Conservation (phyloP, 306 rosid genomes). For the Lathyrus tuberosus region DNA sequence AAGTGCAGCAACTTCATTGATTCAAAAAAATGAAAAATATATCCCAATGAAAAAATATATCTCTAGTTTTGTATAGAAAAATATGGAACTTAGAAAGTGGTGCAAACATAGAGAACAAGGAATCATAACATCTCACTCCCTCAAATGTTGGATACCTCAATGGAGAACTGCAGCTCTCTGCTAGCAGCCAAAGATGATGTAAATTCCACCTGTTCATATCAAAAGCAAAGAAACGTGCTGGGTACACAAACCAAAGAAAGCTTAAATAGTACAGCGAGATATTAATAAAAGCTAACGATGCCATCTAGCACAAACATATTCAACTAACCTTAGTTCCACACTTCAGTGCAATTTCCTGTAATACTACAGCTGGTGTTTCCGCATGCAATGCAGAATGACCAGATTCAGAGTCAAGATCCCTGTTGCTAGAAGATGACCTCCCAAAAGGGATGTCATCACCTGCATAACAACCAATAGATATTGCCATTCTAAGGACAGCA, state of each 20-base stretch:
- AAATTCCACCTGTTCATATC: constrained; percentile 72
- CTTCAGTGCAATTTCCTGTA: constrained; percentile 87
- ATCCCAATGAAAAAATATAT: no score
- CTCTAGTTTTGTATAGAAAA: constrained; percentile 18
- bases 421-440: constrained; percentile 70
- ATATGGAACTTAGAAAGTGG: constrained; percentile 9
- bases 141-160: constrained; percentile 61
- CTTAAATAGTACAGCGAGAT: constrained; percentile 10
- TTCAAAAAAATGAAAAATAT: neutral
- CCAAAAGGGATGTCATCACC: constrained; percentile 74
- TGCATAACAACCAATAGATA: constrained; percentile 46
- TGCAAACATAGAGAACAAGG: constrained; percentile 27
- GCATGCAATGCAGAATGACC: constrained; percentile 58
- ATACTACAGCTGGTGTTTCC: constrained; percentile 65
- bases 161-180: constrained; percentile 71
- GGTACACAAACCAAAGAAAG: constrained; percentile 33
- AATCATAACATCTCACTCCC: constrained; percentile 23
- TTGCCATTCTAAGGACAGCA: constrained; percentile 34
- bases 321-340: constrained; percentile 86
- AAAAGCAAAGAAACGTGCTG: constrained; percentile 34
- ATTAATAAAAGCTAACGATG: constrained; percentile 30
- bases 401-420: constrained; percentile 74
- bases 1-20: constrained; percentile 9
- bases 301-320: constrained; percentile 25
- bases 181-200: constrained; percentile 68